These are phyloP conservation scores for Hanseniaspora lachancei DNA, from an alignment of 805 yeast species.

Conservation along the genomic window DNA sequence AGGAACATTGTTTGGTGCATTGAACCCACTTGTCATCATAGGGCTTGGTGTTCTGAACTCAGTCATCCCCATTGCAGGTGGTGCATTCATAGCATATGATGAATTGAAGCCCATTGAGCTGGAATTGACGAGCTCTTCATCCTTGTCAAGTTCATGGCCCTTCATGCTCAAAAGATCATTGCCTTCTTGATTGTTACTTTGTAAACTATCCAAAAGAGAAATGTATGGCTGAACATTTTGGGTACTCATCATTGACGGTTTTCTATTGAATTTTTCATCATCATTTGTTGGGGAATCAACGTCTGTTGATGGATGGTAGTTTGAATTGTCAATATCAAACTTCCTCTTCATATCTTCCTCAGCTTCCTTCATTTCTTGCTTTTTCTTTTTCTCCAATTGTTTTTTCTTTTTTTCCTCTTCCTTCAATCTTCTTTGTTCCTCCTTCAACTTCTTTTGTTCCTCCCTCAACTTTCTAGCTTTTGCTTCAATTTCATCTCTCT, in stretches of 20 bases:
- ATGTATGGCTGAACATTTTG: slow-evolving; percentile 7
- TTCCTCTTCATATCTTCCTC: slow-evolving; percentile 25
- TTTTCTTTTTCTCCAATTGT: slow-evolving; percentile 30
- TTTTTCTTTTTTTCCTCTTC: slow-evolving; percentile 26
- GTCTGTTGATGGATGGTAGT: background rate
- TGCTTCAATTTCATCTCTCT: slow-evolving; percentile 30
- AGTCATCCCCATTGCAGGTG: background rate
- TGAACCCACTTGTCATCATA: background rate
- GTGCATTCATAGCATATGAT: background rate
- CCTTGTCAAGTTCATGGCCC: background rate
- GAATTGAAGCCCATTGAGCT: background rate
- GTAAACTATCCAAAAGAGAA: background rate
- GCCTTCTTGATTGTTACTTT: background rate
- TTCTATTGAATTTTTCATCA: background rate
- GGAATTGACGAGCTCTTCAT: background rate
- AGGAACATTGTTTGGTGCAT: background rate
- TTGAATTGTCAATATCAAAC: slow-evolving; percentile 13
- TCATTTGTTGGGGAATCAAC: background rate
- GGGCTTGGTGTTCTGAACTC: background rate
- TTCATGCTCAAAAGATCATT: background rate
- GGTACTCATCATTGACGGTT: background rate
- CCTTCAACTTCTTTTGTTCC: slow-evolving; percentile 23
- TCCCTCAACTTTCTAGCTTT: slow-evolving; percentile 29
- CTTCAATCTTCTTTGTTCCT: slow-evolving; percentile 23
- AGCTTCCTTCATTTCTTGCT: slow-evolving; percentile 29